These are phyloP conservation scores for Musa schizocarpa DNA, from an alignment of 176 grass and related monocot species.

Conservation along the genomic window DNA sequence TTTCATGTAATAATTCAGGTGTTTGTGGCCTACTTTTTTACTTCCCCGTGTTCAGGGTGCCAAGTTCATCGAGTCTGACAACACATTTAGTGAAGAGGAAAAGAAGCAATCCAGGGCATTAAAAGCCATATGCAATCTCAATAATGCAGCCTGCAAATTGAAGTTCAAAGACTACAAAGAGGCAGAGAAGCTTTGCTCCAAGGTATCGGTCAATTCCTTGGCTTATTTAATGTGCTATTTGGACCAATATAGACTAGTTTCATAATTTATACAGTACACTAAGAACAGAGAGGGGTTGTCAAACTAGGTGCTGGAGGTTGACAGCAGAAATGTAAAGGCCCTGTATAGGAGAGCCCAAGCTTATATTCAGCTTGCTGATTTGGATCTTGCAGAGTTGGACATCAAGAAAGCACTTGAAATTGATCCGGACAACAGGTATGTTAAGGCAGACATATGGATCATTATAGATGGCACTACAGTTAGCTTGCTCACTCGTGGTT, in stretches of 20 bases:
- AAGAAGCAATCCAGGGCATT: slow-evolving; percentile 74
- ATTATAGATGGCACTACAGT: no score
- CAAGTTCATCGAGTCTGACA: slow-evolving; percentile 67
- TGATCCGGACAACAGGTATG: slow-evolving; percentile 1
- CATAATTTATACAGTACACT: neutral
- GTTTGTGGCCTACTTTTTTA: no score
- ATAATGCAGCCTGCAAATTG: slow-evolving; percentile 88
- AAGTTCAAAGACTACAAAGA: slow-evolving; percentile 83
- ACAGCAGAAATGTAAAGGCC: slow-evolving; percentile 30
- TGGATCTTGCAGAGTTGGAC: slow-evolving; percentile 42
- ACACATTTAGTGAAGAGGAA: slow-evolving; percentile 74
- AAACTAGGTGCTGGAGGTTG: slow-evolving; percentile 48
- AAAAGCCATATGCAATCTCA: slow-evolving; percentile 80
- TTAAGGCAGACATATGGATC: neutral
- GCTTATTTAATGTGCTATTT: no score
- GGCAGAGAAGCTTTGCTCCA: slow-evolving; percentile 70
- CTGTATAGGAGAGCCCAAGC: slow-evolving; percentile 41
- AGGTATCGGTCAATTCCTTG: slow-evolving; percentile 31
- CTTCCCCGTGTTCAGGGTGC: slow-evolving; percentile 40
- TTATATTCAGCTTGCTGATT: slow-evolving; percentile 49
- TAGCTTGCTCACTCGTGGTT: neutral
- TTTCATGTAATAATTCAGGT: no score
- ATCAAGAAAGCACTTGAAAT: neutral
- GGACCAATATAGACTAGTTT: neutral
- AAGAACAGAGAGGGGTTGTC: no score